Conservation (phyloP, 768 basidiomycete species). For the Serpula lacrymans region DNA sequence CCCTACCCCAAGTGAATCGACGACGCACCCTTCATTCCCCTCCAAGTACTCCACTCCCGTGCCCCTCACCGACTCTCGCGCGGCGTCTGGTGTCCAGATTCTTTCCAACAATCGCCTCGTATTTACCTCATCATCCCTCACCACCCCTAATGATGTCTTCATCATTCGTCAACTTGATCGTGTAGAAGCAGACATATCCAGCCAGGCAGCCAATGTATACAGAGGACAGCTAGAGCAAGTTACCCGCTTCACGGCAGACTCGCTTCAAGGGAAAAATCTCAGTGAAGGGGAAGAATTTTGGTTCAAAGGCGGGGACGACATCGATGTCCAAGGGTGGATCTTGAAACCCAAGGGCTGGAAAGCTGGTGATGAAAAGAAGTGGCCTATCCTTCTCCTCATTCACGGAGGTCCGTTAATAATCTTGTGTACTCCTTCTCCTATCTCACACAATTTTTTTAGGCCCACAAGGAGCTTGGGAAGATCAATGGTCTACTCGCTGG, state of each 20-base stretch:
- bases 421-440: neutral
- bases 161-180: constrained; percentile 48
- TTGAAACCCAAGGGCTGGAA: constrained; percentile 79
- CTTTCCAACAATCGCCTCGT: constrained; percentile 61
- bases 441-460: constrained; percentile 33
- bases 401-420: constrained; percentile 54
- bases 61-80: constrained; percentile 54
- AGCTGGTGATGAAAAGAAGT: constrained; percentile 63
- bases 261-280: constrained; percentile 56
- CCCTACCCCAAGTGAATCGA: constrained; percentile 51
- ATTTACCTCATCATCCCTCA: constrained; percentile 71
- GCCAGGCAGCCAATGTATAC: constrained; percentile 21
- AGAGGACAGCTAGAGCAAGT: constrained; percentile 46
- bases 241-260: constrained; percentile 59
- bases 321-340: constrained; percentile 80
- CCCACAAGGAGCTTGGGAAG: constrained; percentile 85
- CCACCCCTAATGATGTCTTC: constrained; percentile 77
- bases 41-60: constrained; percentile 50
- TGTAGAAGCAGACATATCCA: constrained; percentile 40
- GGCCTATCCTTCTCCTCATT: constrained; percentile 77
- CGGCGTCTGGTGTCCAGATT: constrained; percentile 59
- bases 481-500: constrained; percentile 91
- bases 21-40: constrained; percentile 42
- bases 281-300: constrained; percentile 75
- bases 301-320: constrained; percentile 80